Conservation (phyloP, 495 filamentous ascomycete genomes). For the Penicillium odoratum region DNA sequence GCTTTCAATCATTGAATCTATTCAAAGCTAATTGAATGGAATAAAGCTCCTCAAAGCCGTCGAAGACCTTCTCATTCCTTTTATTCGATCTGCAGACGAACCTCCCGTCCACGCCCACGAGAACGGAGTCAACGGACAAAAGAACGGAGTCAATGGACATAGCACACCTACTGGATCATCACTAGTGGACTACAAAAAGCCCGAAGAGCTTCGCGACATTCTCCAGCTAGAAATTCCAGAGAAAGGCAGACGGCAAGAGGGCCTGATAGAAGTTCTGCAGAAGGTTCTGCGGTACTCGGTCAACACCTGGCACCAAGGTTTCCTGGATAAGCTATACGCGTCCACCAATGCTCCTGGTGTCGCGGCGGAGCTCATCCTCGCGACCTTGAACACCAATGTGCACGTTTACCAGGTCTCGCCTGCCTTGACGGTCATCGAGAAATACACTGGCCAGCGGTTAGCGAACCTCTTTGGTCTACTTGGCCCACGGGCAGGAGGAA, state of each 20-base stretch:
- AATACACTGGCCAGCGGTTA: slow-evolving; percentile 65
- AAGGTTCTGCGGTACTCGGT: slow-evolving; percentile 77
- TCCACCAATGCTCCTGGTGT: slow-evolving; percentile 84
- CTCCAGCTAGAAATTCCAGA: slow-evolving; percentile 67
- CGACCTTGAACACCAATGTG: slow-evolving; percentile 83
- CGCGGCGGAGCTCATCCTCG: slow-evolving; percentile 77
- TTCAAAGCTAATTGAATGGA: not conserved
- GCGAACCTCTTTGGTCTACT: slow-evolving; percentile 75
- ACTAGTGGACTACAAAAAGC: slow-evolving; percentile 69
- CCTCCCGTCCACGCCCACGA: slow-evolving; percentile 47
- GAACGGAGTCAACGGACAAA: slow-evolving; percentile 50
- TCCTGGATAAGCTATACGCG: slow-evolving; percentile 89
- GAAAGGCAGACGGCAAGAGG: slow-evolving; percentile 66
- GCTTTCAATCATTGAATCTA: too few relatives aligned
- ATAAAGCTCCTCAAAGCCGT: slow-evolving; percentile 70
- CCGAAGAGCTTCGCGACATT: slow-evolving; percentile 64
- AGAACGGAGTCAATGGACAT: slow-evolving; percentile 51
- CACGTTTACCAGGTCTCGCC: slow-evolving; percentile 92
- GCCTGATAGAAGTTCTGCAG: slow-evolving; percentile 63
- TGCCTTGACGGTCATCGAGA: slow-evolving; percentile 82
- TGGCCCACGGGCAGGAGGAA: slow-evolving; percentile 73
- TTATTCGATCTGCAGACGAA: slow-evolving; percentile 73
- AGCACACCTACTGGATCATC: slow-evolving; percentile 52
- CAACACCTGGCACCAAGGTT: slow-evolving; percentile 96
- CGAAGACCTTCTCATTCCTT: slow-evolving; percentile 72